Evolutionary conservation across 129 eudicot species (phyloP).

Genomic region (carrot (Daucus carota)): DNA sequence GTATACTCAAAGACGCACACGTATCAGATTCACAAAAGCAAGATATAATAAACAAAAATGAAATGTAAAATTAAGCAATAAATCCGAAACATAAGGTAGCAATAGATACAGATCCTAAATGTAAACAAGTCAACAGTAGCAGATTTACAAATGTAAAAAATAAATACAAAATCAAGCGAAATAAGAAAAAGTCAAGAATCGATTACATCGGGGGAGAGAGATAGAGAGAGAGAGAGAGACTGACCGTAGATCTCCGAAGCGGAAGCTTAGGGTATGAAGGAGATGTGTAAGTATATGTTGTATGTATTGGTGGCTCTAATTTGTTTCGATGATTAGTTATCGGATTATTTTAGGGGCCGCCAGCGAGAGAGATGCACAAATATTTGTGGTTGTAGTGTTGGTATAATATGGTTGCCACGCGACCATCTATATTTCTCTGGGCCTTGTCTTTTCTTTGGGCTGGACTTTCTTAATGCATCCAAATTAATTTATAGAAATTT

Average conservation of each 20-base stretch:
- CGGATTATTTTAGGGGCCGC: background rate
- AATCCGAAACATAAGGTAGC: background rate
- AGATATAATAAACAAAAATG: background rate
- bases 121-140: background rate
- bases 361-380: background rate
- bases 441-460: background rate
- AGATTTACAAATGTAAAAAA: background rate
- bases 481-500: too few relatives aligned
- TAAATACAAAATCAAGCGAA: background rate
- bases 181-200: background rate
- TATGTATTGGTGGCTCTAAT: slow-evolving; percentile 4
- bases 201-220: background rate
- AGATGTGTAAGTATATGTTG: background rate
- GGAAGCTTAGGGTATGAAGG: background rate
- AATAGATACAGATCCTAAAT: background rate
- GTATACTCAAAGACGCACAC: background rate
- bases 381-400: background rate
- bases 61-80: background rate
- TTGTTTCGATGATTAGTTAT: background rate
- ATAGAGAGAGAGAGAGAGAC: background rate
- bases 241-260: slow-evolving; percentile 5
- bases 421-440: background rate
- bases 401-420: background rate
- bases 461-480: background rate
- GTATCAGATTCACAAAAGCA: background rate